Conservation (phyloP, 1,284 basidiomycete species). For the Leccinum fallax region DNA sequence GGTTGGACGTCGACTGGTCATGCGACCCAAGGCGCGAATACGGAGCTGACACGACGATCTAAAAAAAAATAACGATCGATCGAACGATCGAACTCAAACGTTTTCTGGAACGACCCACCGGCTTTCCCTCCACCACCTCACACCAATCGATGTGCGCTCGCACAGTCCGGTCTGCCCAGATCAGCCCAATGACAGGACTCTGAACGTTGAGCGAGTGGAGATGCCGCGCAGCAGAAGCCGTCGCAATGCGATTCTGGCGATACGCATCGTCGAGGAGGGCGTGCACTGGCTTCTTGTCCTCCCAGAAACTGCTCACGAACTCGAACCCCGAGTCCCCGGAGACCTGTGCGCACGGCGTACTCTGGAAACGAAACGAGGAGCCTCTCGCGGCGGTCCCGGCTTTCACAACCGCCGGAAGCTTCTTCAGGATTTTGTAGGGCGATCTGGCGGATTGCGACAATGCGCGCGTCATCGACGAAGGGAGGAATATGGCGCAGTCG, state of each 20-base stretch:
- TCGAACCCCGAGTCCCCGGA: slow-evolving; percentile 51
- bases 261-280: slow-evolving; percentile 53
- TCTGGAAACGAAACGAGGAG: slow-evolving; percentile 54
- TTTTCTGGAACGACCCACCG: slow-evolving; percentile 31
- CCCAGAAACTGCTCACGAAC: slow-evolving; percentile 55
- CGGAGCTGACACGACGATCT: slow-evolving; percentile 54
- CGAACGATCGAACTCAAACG: neutral
- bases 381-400: slow-evolving; percentile 41
- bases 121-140: slow-evolving; percentile 33
- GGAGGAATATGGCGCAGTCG: slow-evolving; percentile 52
- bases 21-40: slow-evolving; percentile 37
- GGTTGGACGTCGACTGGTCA: slow-evolving; percentile 17
- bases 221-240: slow-evolving; percentile 51
- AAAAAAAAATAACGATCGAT: slow-evolving; percentile 2
- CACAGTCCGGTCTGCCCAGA: slow-evolving; percentile 55
- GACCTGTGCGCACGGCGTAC: slow-evolving; percentile 48
- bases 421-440: slow-evolving; percentile 48
- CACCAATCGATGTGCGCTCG: slow-evolving; percentile 61
- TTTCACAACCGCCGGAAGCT: slow-evolving; percentile 38
- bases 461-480: slow-evolving; percentile 37
- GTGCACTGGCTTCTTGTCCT: slow-evolving; percentile 60
- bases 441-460: slow-evolving; percentile 47
- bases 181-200: slow-evolving; percentile 54
- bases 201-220: slow-evolving; percentile 48
- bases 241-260: slow-evolving; percentile 60